These are phyloP conservation scores for Peronospora belbahrii DNA, from an alignment of 352 stramenopile genomes.

Conservation along the genomic window DNA sequence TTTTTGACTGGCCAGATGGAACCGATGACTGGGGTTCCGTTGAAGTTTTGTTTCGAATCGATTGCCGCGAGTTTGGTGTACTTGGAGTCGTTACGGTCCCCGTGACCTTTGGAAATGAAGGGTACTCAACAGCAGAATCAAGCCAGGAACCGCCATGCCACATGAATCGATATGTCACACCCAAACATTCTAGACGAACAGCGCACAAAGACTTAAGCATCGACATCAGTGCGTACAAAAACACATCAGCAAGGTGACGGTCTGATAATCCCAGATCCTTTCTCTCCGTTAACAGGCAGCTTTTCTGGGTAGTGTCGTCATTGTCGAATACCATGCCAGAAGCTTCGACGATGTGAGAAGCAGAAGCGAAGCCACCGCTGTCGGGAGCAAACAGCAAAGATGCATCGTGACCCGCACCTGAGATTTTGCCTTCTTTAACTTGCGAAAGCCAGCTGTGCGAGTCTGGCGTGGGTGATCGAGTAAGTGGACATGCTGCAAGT, in stretches of 20 bases:
- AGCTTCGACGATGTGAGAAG: conserved; percentile 27
- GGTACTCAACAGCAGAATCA: conserved; percentile 44
- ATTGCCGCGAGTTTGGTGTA: conserved; percentile 24
- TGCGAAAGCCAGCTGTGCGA: conserved; percentile 70
- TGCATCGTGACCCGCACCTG: conserved; percentile 52
- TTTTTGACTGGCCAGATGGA: conserved; percentile 14
- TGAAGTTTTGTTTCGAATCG: conserved; percentile 18
- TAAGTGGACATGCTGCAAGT: conserved; percentile 48
- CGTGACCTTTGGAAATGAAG: conserved; percentile 13
- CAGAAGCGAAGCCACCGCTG: conserved; percentile 20
- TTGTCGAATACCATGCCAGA: conserved; percentile 40
- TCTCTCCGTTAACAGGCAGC: conserved; percentile 32
- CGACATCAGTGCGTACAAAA: conserved; percentile 54
- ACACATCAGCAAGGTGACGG: conserved; percentile 32
- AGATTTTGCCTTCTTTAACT: conserved; percentile 73
- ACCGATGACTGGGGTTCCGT: conserved; percentile 12
- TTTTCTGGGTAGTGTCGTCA: conserved; percentile 19
- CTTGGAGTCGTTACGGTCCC: conserved; percentile 2
- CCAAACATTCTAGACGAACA: conserved; percentile 44
- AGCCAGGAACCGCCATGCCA: conserved; percentile 59
- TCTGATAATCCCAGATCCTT: conserved; percentile 43
- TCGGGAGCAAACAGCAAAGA: conserved; percentile 19
- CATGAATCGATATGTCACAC: conserved; percentile 42
- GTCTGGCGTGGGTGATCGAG: conserved; percentile 39
- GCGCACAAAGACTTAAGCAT: conserved; percentile 45